Base-by-base conservation (phyloP, 805 yeast genomes). In the Lipomyces spencermartinsiae region DNA sequence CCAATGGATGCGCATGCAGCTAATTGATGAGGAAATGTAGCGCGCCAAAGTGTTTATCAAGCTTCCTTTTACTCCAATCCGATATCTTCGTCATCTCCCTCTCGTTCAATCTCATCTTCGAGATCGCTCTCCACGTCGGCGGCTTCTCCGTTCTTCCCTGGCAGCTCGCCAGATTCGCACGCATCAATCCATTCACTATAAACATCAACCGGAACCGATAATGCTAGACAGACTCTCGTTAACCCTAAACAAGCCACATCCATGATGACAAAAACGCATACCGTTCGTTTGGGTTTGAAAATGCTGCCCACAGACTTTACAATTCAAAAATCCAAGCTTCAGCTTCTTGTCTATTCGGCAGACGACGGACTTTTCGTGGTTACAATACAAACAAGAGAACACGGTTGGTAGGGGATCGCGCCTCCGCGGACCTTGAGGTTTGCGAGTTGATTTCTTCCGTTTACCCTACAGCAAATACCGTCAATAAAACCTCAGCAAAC, bases 141-240 rank as follows among this genome's bases (percentile, higher is more conserved):
- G 8, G 65, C 68, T 31, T 73, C 76, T 10, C 61, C 63, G 37
- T 58, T 58, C 69, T 60, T 63, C 63, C 34, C 74, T 55, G 49
- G 68, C 67, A 81, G 89, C 92, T 94, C 95, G 62, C 91, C 89
- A 43, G 91, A 92, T 75, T 90, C 96, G 80, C 94, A 91, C 0
- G 98, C 98, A 82, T 94, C 99, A 63, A 92, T 92, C 99, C 99
- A 94, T 78, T 94, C 98, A 60, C 97, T 89, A 77, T 94, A 94
- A 16, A 94, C 90, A 80, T 94, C 99, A 55, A 94, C 93, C 0
- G 99, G 97, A 66, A 91, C 97, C 8, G 83, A 79, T 62, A 90
- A 81, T 2, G 92, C 80, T 76, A 31, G 19, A 22, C 25, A 19
- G 10, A 43, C 29, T 16, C n/a, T 19, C 16, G 49, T 33, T 31